Conservation (phyloP, 179 eudicot genomes). For the Spergularia azorica region DNA sequence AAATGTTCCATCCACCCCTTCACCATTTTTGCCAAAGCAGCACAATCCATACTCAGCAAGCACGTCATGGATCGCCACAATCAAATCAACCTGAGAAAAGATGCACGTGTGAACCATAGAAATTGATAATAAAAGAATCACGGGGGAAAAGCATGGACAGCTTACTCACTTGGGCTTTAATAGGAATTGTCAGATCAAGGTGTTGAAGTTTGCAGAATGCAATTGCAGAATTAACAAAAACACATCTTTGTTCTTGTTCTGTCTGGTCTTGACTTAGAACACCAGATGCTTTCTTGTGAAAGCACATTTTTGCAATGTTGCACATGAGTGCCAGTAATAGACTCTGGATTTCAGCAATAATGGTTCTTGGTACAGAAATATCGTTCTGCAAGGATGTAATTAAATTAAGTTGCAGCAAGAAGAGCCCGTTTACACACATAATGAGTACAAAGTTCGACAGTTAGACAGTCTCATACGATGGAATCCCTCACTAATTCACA, state of each 20-base stretch:
- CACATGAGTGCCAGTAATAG: conserved; percentile 74
- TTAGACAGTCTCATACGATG: too few relatives aligned
- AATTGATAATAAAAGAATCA: background rate
- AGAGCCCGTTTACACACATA: background rate
- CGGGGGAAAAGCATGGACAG: conserved; percentile 3
- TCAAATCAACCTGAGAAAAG: conserved; percentile 62
- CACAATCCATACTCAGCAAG: conserved; percentile 95
- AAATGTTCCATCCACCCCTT: conserved; percentile 93
- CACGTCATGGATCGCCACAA: conserved; percentile 83
- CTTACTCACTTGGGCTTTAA: conserved; percentile 75
- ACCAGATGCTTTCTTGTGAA: conserved; percentile 60
- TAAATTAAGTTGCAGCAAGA: conserved; percentile 21
- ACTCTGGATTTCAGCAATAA: conserved; percentile 68
- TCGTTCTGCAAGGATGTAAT: conserved; percentile 50
- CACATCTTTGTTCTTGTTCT: conserved; percentile 60
- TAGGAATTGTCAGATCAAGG: conserved; percentile 56
- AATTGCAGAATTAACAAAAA: conserved; percentile 79
- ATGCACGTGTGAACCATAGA: conserved; percentile 11
- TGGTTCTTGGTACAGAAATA: conserved; percentile 41
- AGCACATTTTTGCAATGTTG: conserved; percentile 58
- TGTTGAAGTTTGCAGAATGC: conserved; percentile 93
- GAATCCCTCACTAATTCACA: too few relatives aligned
- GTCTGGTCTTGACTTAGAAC: conserved; percentile 45
- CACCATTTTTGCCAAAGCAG: conserved; percentile 76
- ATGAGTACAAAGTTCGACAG: background rate